These are phyloP conservation scores for Amanita jacksonii DNA, from an alignment of 768 basidiomycete species.

Conservation along the genomic window DNA sequence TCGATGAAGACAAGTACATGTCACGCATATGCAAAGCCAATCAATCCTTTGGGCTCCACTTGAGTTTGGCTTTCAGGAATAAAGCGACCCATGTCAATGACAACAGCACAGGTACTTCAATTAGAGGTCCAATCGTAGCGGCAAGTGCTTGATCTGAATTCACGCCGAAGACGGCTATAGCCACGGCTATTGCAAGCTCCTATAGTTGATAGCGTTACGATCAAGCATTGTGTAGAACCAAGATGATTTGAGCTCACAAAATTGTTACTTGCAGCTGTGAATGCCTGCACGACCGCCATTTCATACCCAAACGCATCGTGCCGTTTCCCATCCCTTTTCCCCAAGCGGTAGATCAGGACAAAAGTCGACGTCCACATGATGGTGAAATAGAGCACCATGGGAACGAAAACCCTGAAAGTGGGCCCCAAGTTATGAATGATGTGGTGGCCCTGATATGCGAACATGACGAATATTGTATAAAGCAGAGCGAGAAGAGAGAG, in stretches of 20 bases:
- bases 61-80: conserved; percentile 28
- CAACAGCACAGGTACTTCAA: conserved; percentile 73
- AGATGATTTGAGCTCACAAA: conserved; percentile 35
- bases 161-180: conserved; percentile 70
- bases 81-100: conserved; percentile 58
- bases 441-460: conserved; percentile 59
- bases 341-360: conserved; percentile 35
- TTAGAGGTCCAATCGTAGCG: conserved; percentile 70
- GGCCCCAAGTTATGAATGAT: conserved; percentile 67
- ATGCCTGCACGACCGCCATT: conserved; percentile 67
- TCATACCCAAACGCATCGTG: conserved; percentile 41
- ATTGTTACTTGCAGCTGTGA: conserved; percentile 76
- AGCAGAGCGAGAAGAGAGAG: conserved; percentile 66
- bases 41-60: too few species aligned
- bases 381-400: conserved; percentile 68
- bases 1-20: too few species aligned
- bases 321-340: conserved; percentile 5
- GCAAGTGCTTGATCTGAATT: conserved; percentile 73
- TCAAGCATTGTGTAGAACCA: too few species aligned
- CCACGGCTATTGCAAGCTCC: conserved; percentile 80
- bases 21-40: too few species aligned
- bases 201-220: conserved; percentile 16
- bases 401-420: conserved; percentile 76
- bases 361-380: conserved; percentile 70
- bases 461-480: conserved; percentile 72